Base-by-base conservation (phyloP, 108 stramenopile species). In the Schizochytrium sp. region DNA sequence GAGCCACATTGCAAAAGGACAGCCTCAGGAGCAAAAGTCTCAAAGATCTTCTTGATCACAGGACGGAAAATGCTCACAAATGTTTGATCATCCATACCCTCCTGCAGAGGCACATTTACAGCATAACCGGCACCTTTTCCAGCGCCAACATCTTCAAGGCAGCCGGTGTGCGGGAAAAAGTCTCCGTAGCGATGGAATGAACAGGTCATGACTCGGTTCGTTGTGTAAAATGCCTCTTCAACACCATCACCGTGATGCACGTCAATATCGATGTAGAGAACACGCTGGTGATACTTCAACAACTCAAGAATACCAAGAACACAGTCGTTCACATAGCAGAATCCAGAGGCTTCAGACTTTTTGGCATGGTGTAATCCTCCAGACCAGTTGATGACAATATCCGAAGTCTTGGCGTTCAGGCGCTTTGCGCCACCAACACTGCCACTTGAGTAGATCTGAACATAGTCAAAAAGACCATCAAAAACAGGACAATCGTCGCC, bases 221-320 rank as follows among this genome's bases (percentile, higher is more conserved):
- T 99, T 13, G 97, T 91, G 93, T 99, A 99, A 45, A 64, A 91
- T 3, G 87, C 89, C 92, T 97, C 97, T 89, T 97, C 98, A 40
- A 98, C 97, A 40, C 99, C 99, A 91, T 99, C 98, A 15, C 97
- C 98, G 89, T 99, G 99, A 94, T 99, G 99, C 72, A 99, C 98
- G 91, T 99, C 99, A 93, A 99, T 99, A 93, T 99, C 99, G 90
- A 99, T 97, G 93, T 99, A 99, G n/a, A 99, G 97, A 38, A 99
- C 99, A 61, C 99, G 95, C 88, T 97, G 96, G 91, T 99, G 98
- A 87, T 96, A 94, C 95, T 99, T 99, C 88, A 99, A 93, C 76
- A 99, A 91, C 93, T 99, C 98, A 55, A 99, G 93, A 92, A 99
- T 99, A 50, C 96, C 98, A 89, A 99, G 90, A 47, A 99, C 99